Evolutionary conservation across 179 eudicot genomes (phyloP), one percentile per base, ranked within the genome.

Genomic region (Patellifolia procumbens): DNA sequence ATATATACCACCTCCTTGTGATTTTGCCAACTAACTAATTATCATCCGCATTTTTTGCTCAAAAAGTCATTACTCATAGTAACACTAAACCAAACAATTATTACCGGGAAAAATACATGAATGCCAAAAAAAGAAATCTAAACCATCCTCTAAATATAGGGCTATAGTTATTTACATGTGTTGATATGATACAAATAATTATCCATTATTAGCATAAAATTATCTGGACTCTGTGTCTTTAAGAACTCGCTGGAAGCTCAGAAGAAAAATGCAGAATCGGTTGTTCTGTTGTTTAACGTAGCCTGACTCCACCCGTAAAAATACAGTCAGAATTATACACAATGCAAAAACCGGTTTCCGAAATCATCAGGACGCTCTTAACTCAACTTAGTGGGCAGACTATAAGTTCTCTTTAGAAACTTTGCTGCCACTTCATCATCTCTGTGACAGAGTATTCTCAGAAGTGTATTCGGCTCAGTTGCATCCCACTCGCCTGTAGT

Each of bases 401-500:
- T 76, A 77, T 84, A 95, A 29, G 85, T 87, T 83, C 76, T 95
- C 86, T 91, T 95, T 1, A 95, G 89, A 82, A 93, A 95, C 82
- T 86, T 90, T 2, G 98, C 85, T 16, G 98, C 98, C 55, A 83
- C 82, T 62, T 87, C 90, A 48, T 95, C 99, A 64, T 89, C 85
- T 73, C 99, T 88, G 77, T 90, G 75, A 76, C 99, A 95, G 75
- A 95, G 74, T 37, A 91, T 92, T 19, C 98, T 74, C 53, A 95
- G 74, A 65, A 93, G 80, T 20, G 99, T 93, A 77, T 91, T 88
- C 9, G 98, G 91, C 42, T 95, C 99, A 66, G 73, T 73, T 10
- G 91, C 86, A 48, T 82, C 79, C 98, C 99, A 95, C 71, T 84
- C 82, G n/a, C 88, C 90, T 1, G 99, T 79, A 24, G 92, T 93